A percentile compares a stretch with the other conserved stretches of the same genome.
Evolutionary conservation across 73 alveolate species (phyloP).

Genomic region (Paramecium biaurelia): DNA sequence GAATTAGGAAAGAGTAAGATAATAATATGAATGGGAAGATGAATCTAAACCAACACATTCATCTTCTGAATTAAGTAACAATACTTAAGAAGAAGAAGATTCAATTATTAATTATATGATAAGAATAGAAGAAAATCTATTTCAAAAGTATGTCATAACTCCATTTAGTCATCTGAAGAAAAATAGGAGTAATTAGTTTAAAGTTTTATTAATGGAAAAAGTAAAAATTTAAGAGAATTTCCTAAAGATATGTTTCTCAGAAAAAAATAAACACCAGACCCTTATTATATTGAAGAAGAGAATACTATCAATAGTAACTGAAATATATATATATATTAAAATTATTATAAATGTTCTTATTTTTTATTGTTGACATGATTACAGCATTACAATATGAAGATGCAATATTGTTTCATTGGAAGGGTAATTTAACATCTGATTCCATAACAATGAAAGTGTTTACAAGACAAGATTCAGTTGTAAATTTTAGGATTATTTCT

Average conservation of each 20-base stretch:
- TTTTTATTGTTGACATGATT: not conserved
- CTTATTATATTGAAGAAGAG: slow-evolving; percentile 12
- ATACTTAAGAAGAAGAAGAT: not conserved
- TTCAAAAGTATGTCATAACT: not conserved
- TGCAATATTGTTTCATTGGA: slow-evolving; percentile 21
- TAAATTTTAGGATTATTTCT: not conserved
- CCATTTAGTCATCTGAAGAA: not conserved
- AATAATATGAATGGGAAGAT: not conserved
- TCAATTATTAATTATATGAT: not conserved
- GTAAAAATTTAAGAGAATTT: not conserved
- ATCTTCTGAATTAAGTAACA: not conserved
- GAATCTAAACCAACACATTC: not conserved
- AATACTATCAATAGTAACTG: slow-evolving; percentile 21
- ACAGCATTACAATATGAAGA: not conserved
- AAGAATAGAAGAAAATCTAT: not conserved
- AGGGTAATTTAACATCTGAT: slow-evolving; percentile 24
- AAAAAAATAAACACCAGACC: not conserved
- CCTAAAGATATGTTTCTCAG: not conserved
- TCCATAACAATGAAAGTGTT: slow-evolving; percentile 40
- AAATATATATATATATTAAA: not conserved
- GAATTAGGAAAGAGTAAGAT: not conserved
- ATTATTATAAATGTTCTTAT: not conserved
- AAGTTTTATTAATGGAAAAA: not conserved
- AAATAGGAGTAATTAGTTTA: not conserved
- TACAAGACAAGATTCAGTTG: not conserved